A percentile compares a stretch with the other conserved stretches of the same genome.
These are phyloP conservation scores for Eucalyptus grandis DNA, from an alignment of 345 rosid genomes.

Conservation along the genomic window DNA sequence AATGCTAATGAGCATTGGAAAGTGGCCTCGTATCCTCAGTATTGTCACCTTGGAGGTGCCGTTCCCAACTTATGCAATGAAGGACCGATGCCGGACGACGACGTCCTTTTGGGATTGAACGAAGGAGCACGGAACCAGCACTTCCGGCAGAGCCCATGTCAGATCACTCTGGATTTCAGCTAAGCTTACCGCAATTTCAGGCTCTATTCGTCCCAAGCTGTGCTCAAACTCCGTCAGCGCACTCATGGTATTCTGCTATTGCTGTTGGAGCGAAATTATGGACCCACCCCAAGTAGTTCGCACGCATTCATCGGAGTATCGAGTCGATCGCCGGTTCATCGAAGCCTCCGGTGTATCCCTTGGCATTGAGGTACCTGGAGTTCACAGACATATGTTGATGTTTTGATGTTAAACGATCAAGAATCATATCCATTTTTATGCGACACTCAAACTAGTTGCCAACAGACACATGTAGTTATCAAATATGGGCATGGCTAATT, in stretches of 20 bases:
- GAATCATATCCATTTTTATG: neutral
- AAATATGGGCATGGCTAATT: too few relatives aligned
- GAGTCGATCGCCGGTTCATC: neutral
- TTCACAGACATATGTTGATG: neutral
- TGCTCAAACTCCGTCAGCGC: slow-evolving; percentile 1
- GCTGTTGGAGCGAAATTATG: slow-evolving; percentile 4
- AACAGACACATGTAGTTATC: too few relatives aligned
- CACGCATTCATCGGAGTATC: neutral
- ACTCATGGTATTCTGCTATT: neutral
- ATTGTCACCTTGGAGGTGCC: too few relatives aligned
- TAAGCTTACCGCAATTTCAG: neutral
- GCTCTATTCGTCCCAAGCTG: slow-evolving; percentile 7
- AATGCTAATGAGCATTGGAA: neutral
- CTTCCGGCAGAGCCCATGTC: neutral
- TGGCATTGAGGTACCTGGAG: slow-evolving; percentile 10
- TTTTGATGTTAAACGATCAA: neutral
- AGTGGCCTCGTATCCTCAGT: too few relatives aligned
- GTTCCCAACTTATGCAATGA: too few relatives aligned
- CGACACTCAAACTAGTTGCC: neutral
- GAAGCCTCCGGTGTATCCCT: slow-evolving; percentile 15
- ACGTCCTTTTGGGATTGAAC: slow-evolving; percentile 4
- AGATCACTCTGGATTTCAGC: slow-evolving; percentile 12
- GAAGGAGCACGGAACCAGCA: slow-evolving; percentile 6
- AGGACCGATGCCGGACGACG: neutral
- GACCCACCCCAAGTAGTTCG: neutral